Conservation (phyloP, 2,329 filamentous ascomycete species). For the Tricladium varicosporioides region DNA sequence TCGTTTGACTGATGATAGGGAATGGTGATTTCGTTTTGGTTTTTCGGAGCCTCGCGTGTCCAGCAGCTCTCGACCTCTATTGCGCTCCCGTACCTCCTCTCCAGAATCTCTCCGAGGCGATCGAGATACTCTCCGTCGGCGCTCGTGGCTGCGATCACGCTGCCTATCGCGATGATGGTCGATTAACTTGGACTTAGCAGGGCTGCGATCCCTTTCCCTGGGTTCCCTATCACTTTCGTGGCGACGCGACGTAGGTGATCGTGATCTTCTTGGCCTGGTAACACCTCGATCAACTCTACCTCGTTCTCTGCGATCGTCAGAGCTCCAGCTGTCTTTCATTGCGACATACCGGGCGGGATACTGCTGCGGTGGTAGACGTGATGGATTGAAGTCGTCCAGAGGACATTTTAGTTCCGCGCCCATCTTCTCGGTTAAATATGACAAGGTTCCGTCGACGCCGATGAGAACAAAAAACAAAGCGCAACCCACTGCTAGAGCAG, state of each 20-base stretch:
- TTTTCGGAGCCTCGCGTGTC: slow-evolving; percentile 35
- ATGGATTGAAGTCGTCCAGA: not conserved
- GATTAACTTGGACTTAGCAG: slow-evolving; percentile 28
- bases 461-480: not conserved
- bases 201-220: slow-evolving; percentile 32
- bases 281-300: slow-evolving; percentile 41
- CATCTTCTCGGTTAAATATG: slow-evolving; percentile 1
- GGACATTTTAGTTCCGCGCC: not conserved
- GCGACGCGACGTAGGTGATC: slow-evolving; percentile 36
- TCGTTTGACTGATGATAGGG: slow-evolving; percentile 34
- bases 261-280: slow-evolving; percentile 35
- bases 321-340: slow-evolving; percentile 43
- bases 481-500: not conserved
- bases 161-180: slow-evolving; percentile 26
- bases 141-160: slow-evolving; percentile 32
- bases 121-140: slow-evolving; percentile 28
- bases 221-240: slow-evolving; percentile 33
- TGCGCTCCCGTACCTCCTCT: slow-evolving; percentile 34
- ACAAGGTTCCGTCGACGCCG: not conserved
- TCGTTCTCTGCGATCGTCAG: slow-evolving; percentile 42
- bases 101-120: slow-evolving; percentile 31
- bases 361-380: slow-evolving; percentile 18
- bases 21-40: slow-evolving; percentile 31
- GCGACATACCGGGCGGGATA: slow-evolving; percentile 37
- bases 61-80: slow-evolving; percentile 35